Percentiles rank a stretch among this genome's conserved stretches.
Conservation (phyloP, 2,329 filamentous ascomycete genomes). For the Penicillium sclerotiorum region DNA sequence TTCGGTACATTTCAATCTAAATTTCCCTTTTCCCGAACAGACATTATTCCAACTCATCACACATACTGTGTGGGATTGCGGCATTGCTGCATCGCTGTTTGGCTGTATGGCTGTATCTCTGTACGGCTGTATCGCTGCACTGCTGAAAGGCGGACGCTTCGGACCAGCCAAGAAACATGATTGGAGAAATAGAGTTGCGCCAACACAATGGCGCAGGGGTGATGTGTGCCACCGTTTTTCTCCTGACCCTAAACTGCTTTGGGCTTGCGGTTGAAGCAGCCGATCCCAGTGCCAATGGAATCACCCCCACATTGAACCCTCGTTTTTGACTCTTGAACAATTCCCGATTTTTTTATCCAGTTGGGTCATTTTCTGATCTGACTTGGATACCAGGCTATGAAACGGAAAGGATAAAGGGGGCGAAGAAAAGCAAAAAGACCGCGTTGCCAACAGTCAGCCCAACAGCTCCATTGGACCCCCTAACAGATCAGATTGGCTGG, state of each 20-base stretch:
- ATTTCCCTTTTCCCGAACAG: neutral
- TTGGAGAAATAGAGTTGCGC: conserved; percentile 14
- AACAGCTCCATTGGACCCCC: neutral
- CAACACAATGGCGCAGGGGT: conserved; percentile 14
- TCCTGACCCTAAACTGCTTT: conserved; percentile 6
- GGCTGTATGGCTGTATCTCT: no score
- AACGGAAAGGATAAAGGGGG: neutral
- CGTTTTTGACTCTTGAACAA: neutral
- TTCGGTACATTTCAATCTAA: neutral
- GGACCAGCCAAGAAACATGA: conserved; percentile 7
- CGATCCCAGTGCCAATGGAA: conserved; percentile 10
- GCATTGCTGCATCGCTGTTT: no score
- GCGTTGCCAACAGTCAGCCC: neutral
- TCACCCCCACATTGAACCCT: neutral
- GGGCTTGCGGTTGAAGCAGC: conserved; percentile 13
- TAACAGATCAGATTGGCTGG: neutral
- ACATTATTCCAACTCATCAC: no score
- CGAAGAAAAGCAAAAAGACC: neutral
- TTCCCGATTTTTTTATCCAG: no score
- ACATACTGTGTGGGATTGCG: no score
- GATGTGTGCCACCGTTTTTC: conserved; percentile 1
- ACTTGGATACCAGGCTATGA: no score
- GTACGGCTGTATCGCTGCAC: no score
- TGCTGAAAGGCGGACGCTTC: no score
- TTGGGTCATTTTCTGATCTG: no score